Conservation (phyloP, 129 eudicot genomes). For the Flaveria trinervia region DNA sequence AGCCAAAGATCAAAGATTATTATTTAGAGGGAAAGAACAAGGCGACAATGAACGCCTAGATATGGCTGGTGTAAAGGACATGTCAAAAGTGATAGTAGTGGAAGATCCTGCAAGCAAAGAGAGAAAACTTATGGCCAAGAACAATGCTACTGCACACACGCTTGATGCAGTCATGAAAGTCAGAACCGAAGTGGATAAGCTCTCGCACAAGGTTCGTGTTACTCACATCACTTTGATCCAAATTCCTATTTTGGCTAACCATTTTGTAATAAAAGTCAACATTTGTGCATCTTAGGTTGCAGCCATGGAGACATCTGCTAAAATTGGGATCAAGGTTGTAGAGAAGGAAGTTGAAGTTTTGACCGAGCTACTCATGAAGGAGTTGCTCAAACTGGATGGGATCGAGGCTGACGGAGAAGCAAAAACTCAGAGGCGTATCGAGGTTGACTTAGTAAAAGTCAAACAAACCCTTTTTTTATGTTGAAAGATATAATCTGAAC, state of each 20-base stretch:
- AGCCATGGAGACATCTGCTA: slow-evolving; percentile 37
- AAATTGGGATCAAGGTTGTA: slow-evolving; percentile 40
- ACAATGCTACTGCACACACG: slow-evolving; percentile 26
- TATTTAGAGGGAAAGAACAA: slow-evolving; percentile 65
- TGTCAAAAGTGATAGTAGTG: slow-evolving; percentile 61
- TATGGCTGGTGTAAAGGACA: slow-evolving; percentile 59
- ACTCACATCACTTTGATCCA: background rate
- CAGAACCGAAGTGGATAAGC: slow-evolving; percentile 53
- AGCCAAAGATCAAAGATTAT: slow-evolving; percentile 53
- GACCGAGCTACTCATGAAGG: slow-evolving; percentile 64
- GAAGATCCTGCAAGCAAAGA: slow-evolving; percentile 77
- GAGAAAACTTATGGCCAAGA: slow-evolving; percentile 44
- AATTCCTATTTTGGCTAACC: background rate
- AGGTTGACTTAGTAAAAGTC: slow-evolving; percentile 43
- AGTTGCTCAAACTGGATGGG: slow-evolving; percentile 54
- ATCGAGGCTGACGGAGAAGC: slow-evolving; percentile 69
- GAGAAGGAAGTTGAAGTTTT: slow-evolving; percentile 47
- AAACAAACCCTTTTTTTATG: slow-evolving; percentile 14
- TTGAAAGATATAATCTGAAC: slow-evolving; percentile 6
- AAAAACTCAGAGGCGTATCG: slow-evolving; percentile 47
- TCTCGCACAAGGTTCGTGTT: slow-evolving; percentile 48
- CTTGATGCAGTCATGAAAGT: slow-evolving; percentile 47
- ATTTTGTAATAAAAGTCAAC: background rate
- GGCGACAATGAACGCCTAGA: slow-evolving; percentile 52
- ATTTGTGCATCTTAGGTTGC: slow-evolving; percentile 40